Evolutionary conservation across 345 rosid species (phyloP).

Genomic region (Camelina neglecta): DNA sequence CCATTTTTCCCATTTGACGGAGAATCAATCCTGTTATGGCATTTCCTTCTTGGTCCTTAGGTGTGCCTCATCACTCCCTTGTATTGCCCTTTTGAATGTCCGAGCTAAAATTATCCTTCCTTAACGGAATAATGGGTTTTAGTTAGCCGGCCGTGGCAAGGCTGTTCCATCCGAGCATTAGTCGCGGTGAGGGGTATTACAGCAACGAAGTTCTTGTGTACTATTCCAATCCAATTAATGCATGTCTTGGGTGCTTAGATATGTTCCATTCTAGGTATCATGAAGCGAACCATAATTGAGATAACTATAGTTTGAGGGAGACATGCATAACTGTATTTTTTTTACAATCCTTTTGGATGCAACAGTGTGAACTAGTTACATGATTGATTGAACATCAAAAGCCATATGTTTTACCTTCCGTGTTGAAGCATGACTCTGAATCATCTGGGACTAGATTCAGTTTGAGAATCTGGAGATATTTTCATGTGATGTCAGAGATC

Average conservation of each 20-base stretch:
- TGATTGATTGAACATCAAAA: conserved; percentile 1
- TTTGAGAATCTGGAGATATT: conserved; percentile 53
- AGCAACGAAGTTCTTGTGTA: conserved; percentile 58
- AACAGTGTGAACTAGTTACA: conserved; percentile 20
- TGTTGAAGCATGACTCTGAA: conserved; percentile 43
- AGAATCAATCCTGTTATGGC: too few species aligned
- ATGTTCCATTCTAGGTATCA: conserved; percentile 52
- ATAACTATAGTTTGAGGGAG: conserved; percentile 2
- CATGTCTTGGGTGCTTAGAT: conserved; percentile 57
- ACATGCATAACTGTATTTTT: not conserved
- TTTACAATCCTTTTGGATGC: not conserved
- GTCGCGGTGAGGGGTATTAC: too few species aligned
- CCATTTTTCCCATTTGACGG: too few species aligned
- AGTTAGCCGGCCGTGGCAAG: too few species aligned
- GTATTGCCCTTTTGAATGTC: too few species aligned
- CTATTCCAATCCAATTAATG: conserved; percentile 67
- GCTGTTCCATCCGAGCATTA: too few species aligned
- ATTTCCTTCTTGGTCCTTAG: too few species aligned
- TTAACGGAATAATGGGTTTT: too few species aligned
- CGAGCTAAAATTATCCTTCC: too few species aligned
- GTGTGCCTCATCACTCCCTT: too few species aligned
- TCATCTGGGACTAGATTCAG: conserved; percentile 63
- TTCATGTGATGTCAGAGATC: conserved; percentile 24
- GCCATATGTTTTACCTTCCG: conserved; percentile 50
- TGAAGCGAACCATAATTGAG: conserved; percentile 18